Conservation (phyloP, 352 stramenopile species). For the Phytophthora foliorum region DNA sequence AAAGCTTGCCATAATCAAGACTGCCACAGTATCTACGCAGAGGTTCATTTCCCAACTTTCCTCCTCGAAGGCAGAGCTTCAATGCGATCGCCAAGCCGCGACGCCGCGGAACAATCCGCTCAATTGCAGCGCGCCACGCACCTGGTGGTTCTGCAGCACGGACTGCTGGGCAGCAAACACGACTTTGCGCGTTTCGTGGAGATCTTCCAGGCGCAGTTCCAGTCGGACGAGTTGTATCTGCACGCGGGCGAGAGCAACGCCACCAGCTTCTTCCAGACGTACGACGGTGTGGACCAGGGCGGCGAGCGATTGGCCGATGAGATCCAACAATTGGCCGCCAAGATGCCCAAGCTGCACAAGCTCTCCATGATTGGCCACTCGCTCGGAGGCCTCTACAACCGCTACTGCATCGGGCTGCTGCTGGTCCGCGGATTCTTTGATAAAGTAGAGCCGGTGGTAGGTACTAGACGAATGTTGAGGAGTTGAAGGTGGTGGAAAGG, state of each 20-base stretch:
- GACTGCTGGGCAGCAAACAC: slow-evolving; percentile 67
- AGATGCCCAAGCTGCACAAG: slow-evolving; percentile 72
- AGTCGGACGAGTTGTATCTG: slow-evolving; percentile 55
- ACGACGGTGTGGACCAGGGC: slow-evolving; percentile 79
- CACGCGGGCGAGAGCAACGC: slow-evolving; percentile 63
- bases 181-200: slow-evolving; percentile 70
- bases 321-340: slow-evolving; percentile 54
- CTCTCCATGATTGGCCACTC: slow-evolving; percentile 85
- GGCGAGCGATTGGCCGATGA: slow-evolving; percentile 78
- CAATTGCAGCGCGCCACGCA: slow-evolving; percentile 48
- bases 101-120: slow-evolving; percentile 2
- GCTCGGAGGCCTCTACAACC: slow-evolving; percentile 81
- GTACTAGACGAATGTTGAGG: neutral
- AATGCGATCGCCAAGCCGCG: slow-evolving; percentile 26
- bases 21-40: neutral
- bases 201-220: slow-evolving; percentile 63
- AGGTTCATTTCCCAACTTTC: slow-evolving; percentile 29
- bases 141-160: slow-evolving; percentile 80
- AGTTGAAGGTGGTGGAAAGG: neutral
- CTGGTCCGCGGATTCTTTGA: slow-evolving; percentile 79
- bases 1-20: slow-evolving; percentile 22
- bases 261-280: slow-evolving; percentile 74
- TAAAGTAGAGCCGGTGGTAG: slow-evolving; percentile 74
- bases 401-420: slow-evolving; percentile 79
- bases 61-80: neutral